Evolutionary conservation across 2,329 filamentous ascomycete genomes (phyloP).

Genomic region (Epichloe uncinata): DNA sequence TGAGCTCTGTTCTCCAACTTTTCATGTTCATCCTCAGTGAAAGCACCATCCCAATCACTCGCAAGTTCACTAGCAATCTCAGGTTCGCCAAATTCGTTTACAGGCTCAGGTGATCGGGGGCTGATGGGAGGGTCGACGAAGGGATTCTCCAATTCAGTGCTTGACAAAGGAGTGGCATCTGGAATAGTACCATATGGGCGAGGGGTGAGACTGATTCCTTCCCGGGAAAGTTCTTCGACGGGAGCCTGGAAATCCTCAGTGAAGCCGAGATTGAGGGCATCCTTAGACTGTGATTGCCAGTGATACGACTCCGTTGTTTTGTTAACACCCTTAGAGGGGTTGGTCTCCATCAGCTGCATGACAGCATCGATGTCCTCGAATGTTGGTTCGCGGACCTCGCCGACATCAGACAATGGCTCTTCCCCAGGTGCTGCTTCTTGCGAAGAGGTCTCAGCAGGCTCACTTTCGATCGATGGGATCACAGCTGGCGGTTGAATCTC

Average conservation of each 20-base stretch:
- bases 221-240: slow-evolving; percentile 44
- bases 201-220: slow-evolving; percentile 65
- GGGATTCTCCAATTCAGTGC: slow-evolving; percentile 47
- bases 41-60: slow-evolving; percentile 86
- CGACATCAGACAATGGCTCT: neutral
- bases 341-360: slow-evolving; percentile 68
- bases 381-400: slow-evolving; percentile 29
- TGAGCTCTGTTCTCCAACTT: slow-evolving; percentile 69
- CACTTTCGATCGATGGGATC: slow-evolving; percentile 18
- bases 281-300: slow-evolving; percentile 22
- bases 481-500: slow-evolving; percentile 15
- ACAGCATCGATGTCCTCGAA: slow-evolving; percentile 86
- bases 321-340: slow-evolving; percentile 63
- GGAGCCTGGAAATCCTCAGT: slow-evolving; percentile 35
- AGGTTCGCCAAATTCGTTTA: slow-evolving; percentile 24
- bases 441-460: slow-evolving; percentile 1
- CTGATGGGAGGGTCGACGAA: slow-evolving; percentile 40
- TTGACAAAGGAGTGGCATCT: slow-evolving; percentile 32
- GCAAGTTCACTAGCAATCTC: slow-evolving; percentile 44
- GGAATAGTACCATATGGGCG: slow-evolving; percentile 36
- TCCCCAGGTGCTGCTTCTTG: neutral
- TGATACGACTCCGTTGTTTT: slow-evolving; percentile 36
- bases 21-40: slow-evolving; percentile 69
- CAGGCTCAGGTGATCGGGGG: slow-evolving; percentile 37
- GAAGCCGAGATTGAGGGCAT: slow-evolving; percentile 31